These are phyloP conservation scores for Microbotryomycetes sp. DNA, from an alignment of 1,284 basidiomycete genomes.

Conservation along the genomic window DNA sequence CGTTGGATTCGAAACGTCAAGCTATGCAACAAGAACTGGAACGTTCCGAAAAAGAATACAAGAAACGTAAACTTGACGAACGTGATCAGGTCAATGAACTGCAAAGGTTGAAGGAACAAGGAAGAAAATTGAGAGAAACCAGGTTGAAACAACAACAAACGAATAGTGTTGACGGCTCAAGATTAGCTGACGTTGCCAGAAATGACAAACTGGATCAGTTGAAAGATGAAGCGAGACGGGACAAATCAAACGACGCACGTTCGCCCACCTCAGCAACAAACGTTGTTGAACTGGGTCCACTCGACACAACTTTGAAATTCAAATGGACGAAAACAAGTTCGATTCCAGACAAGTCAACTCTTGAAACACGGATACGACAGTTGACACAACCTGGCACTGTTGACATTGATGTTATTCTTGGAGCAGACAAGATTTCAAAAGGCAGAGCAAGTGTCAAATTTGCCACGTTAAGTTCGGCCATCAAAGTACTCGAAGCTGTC, in stretches of 20 bases:
- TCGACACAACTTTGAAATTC: constrained; percentile 36
- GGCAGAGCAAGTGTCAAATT: constrained; percentile 29
- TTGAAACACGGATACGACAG: constrained; percentile 3
- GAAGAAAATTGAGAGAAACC: constrained; percentile 18
- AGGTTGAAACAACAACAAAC: constrained; percentile 2
- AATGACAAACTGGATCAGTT: not conserved
- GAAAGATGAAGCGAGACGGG: not conserved
- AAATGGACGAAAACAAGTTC: constrained; percentile 24
- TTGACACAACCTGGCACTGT: constrained; percentile 4
- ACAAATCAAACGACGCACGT: not conserved
- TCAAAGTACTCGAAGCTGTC: constrained; percentile 23
- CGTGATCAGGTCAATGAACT: constrained; percentile 16
- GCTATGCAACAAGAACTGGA: constrained; percentile 33
- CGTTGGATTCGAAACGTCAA: constrained; percentile 35
- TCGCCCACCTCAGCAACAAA: not conserved
- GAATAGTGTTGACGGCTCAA: not conserved
- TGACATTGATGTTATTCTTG: constrained; percentile 32
- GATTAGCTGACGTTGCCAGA: not conserved
- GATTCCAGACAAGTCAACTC: not conserved
- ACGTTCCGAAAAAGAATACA: constrained; percentile 31
- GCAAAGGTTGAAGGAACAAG: constrained; percentile 33
- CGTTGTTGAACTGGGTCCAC: constrained; percentile 24
- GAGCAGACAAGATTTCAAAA: constrained; percentile 24
- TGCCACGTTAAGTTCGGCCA: constrained; percentile 26
- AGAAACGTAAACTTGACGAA: constrained; percentile 24